Conservation (phyloP, 495 filamentous ascomycete genomes). For the Xylaria palmicola region DNA sequence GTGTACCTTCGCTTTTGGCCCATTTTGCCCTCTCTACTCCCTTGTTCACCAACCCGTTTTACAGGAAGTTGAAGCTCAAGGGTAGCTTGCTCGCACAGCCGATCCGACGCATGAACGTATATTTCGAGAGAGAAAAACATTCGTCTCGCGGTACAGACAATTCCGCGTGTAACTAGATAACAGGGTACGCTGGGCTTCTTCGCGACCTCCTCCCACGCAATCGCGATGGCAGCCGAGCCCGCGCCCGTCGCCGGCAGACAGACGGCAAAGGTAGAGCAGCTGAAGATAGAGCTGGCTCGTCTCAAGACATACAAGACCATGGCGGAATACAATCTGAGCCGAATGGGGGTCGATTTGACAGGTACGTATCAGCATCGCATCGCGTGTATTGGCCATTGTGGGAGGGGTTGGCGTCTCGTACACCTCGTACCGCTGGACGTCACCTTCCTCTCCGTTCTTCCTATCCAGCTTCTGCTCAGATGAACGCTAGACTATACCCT, state of each 20-base stretch:
- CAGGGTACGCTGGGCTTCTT: neutral
- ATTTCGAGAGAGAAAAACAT: too few relatives aligned
- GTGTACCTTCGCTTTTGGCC: neutral
- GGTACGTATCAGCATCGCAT: slow-evolving; percentile 2
- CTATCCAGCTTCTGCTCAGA: neutral
- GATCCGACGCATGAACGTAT: too few relatives aligned
- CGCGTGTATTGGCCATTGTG: neutral
- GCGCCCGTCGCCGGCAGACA: neutral
- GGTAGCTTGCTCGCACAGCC: too few relatives aligned
- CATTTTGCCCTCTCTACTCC: neutral
- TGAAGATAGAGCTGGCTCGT: neutral
- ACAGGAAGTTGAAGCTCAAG: neutral
- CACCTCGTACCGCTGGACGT: too few relatives aligned
- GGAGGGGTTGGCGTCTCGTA: too few relatives aligned
- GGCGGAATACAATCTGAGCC: neutral
- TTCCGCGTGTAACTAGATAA: neutral
- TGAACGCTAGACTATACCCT: too few relatives aligned
- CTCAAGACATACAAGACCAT: slow-evolving; percentile 2
- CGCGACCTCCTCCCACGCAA: neutral
- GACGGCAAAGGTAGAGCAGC: neutral
- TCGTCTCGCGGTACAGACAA: too few relatives aligned
- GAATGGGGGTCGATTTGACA: slow-evolving; percentile 4
- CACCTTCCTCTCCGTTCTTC: neutral
- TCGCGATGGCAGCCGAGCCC: slow-evolving; percentile 1
- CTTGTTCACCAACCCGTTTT: slow-evolving; percentile 6